Conservation (phyloP, 495 filamentous ascomycete genomes). For the Annulohypoxylon nitens region DNA sequence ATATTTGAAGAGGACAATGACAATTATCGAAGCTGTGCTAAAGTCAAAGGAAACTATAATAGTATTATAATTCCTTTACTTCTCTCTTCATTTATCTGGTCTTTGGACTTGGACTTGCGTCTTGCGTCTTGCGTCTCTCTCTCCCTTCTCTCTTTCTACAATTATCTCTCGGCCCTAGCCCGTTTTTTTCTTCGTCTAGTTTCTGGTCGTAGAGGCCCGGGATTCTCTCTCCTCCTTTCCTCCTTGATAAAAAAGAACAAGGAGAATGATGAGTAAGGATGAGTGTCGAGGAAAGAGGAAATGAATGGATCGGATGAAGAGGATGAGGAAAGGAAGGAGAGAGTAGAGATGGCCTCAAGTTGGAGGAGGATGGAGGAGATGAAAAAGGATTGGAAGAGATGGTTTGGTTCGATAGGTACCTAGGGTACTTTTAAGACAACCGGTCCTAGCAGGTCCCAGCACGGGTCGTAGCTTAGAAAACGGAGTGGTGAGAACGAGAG, state of each 20-base stretch:
- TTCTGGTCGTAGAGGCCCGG: constrained; percentile 47
- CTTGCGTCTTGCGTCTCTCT: constrained; percentile 48
- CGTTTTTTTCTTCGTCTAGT: constrained; percentile 46
- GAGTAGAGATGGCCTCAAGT: constrained; percentile 68
- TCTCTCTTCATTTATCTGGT: constrained; percentile 45
- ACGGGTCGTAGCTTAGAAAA: constrained; percentile 39
- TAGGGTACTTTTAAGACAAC: constrained; percentile 66
- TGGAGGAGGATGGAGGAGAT: constrained; percentile 68
- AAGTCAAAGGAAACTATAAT: constrained; percentile 39
- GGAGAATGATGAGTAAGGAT: constrained; percentile 54
- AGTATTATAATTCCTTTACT: constrained; percentile 33
- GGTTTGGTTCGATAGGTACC: constrained; percentile 55
- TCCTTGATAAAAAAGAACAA: constrained; percentile 59
- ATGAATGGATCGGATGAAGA: constrained; percentile 69
- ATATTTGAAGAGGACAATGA: constrained; percentile 48
- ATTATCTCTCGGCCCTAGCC: constrained; percentile 43
- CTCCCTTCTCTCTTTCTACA: constrained; percentile 45
- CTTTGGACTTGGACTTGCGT: constrained; percentile 15
- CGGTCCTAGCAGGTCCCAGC: constrained; percentile 30
- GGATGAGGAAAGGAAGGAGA: constrained; percentile 65
- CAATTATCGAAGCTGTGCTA: constrained; percentile 34
- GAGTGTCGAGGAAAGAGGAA: constrained; percentile 50
- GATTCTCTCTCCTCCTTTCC: constrained; percentile 56
- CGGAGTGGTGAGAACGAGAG: constrained; percentile 33
- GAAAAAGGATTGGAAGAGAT: constrained; percentile 66